Evolutionary conservation across 345 rosid genomes (phyloP).

Genomic region (Populus alba): DNA sequence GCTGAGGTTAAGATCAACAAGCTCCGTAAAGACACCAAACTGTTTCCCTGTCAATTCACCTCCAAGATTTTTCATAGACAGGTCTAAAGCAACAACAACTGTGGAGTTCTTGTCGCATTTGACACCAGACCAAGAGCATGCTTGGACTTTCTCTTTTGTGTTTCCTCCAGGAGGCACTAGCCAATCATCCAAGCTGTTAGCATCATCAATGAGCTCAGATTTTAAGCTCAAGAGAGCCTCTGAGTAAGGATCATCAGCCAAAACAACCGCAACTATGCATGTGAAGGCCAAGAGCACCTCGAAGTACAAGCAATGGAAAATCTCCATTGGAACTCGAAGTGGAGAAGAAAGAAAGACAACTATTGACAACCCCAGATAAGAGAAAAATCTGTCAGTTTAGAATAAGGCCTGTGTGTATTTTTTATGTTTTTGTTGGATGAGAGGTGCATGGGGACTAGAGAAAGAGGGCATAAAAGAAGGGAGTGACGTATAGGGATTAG

Average conservation of each 20-base stretch:
- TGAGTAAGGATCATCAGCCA: slow-evolving; percentile 56
- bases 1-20: slow-evolving; percentile 76
- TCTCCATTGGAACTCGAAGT: slow-evolving; percentile 57
- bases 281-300: slow-evolving; percentile 26
- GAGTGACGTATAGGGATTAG: slow-evolving; percentile 33
- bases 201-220: slow-evolving; percentile 55
- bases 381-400: slow-evolving; percentile 12
- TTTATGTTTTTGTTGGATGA: slow-evolving; percentile 21
- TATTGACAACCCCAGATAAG: neutral
- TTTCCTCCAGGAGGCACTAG: slow-evolving; percentile 35
- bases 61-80: slow-evolving; percentile 60
- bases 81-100: slow-evolving; percentile 51
- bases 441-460: slow-evolving; percentile 68
- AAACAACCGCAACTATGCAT: slow-evolving; percentile 18
- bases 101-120: slow-evolving; percentile 63
- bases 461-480: slow-evolving; percentile 33
- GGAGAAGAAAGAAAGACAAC: slow-evolving; percentile 15
- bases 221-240: slow-evolving; percentile 65
- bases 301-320: slow-evolving; percentile 33
- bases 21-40: slow-evolving; percentile 57
- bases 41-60: slow-evolving; percentile 55
- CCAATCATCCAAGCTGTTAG: slow-evolving; percentile 61
- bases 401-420: neutral
- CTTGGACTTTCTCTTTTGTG: slow-evolving; percentile 28
- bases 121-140: slow-evolving; percentile 89